Conservation (phyloP, 139 green algal species). For the Chlorella sp. region DNA sequence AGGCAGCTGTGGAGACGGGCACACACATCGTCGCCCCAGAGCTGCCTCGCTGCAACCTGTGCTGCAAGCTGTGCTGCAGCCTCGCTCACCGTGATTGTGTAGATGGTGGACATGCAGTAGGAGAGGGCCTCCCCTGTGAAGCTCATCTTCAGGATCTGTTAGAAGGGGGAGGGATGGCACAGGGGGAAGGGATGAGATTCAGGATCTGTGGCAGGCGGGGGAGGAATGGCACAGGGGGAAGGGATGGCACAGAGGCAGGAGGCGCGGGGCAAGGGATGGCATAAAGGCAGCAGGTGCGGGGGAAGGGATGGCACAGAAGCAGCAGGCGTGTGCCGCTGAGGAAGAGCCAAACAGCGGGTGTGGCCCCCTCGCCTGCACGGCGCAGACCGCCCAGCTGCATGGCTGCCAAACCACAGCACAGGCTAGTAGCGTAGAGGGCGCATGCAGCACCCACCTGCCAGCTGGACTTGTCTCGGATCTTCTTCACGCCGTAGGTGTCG, state of each 20-base stretch:
- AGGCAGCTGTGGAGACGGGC: too few species aligned
- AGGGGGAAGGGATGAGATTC: too few species aligned
- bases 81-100: conserved; percentile 18
- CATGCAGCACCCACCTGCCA: conserved; percentile 3
- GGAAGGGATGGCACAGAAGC: too few species aligned
- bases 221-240: not conserved
- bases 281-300: not conserved
- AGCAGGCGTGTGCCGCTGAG: not conserved
- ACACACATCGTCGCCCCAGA: too few species aligned
- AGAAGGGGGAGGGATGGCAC: not conserved
- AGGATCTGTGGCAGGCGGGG: too few species aligned
- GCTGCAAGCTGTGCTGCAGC: too few species aligned
- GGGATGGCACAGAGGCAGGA: not conserved
- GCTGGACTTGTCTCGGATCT: conserved; percentile 4
- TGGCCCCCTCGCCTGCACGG: not conserved
- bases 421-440: not conserved
- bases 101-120: conserved; percentile 27
- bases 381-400: not conserved
- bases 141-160: conserved; percentile 36
- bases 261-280: not conserved
- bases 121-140: conserved; percentile 32
- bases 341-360: not conserved
- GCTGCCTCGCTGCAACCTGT: too few species aligned
- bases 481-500: conserved; percentile 34
- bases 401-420: not conserved